Percentiles rank a stretch among this genome's conserved stretches.
Conservation (phyloP, 768 basidiomycete genomes). For the Pisolithus tinctorius region DNA sequence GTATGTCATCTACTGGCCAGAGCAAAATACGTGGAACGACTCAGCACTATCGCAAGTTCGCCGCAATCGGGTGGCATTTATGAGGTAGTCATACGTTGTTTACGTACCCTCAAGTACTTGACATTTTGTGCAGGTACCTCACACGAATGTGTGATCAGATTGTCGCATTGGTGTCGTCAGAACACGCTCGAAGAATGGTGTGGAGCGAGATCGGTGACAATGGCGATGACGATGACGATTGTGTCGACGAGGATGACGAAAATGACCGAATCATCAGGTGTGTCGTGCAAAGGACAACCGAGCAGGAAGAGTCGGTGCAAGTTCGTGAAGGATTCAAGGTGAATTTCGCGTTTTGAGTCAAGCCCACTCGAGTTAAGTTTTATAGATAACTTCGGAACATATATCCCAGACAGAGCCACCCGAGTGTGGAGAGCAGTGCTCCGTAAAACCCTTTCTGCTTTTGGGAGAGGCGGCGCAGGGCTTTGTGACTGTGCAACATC, state of each 20-base stretch:
- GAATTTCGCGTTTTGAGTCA: neutral
- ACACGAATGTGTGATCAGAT: constrained; percentile 54
- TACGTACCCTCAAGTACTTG: neutral
- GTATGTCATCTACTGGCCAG: constrained; percentile 57
- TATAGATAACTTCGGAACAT: constrained; percentile 6
- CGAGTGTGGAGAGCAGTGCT: constrained; percentile 4
- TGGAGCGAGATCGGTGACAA: constrained; percentile 33
- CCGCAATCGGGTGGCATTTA: constrained; percentile 53
- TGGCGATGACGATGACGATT: constrained; percentile 28
- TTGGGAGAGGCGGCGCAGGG: constrained; percentile 30
- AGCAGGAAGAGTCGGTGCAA: constrained; percentile 42
- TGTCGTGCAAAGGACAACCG: constrained; percentile 43
- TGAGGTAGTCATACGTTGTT: constrained; percentile 36
- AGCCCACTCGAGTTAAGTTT: neutral
- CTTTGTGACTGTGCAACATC: constrained; percentile 23
- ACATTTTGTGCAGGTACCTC: constrained; percentile 40
- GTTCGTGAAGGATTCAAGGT: constrained; percentile 39
- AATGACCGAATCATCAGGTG: constrained; percentile 39
- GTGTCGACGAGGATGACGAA: neutral
- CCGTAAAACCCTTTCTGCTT: constrained; percentile 21
- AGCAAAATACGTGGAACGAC: constrained; percentile 54
- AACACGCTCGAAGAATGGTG: constrained; percentile 38
- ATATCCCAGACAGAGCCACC: constrained; percentile 2
- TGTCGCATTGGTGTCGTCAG: constrained; percentile 41
- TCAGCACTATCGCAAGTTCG: constrained; percentile 35